phyloP scores from a whole-genome alignment of 345 rosid species.

The Ricinus communis region DNA sequence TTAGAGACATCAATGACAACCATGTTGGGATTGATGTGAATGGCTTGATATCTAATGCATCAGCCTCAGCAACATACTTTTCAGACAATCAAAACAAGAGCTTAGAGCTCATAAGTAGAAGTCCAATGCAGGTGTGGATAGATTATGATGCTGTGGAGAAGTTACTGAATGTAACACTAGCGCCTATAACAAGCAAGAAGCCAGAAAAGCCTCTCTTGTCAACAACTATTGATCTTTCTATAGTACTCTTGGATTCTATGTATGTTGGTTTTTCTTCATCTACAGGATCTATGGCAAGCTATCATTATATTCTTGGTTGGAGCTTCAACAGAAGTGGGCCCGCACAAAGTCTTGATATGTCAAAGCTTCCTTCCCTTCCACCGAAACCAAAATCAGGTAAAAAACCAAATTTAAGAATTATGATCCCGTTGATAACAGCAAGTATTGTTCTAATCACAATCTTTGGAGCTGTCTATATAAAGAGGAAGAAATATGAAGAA shows the following conservation, averaged over 20 bases:
- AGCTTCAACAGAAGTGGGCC: not conserved
- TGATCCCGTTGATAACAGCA: not conserved
- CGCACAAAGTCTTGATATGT: not conserved
- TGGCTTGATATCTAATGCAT: not conserved
- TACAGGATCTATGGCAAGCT: not conserved
- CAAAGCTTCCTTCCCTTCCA: not conserved
- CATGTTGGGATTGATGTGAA: slow-evolving; percentile 21
- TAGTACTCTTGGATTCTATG: not conserved
- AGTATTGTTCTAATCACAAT: not conserved
- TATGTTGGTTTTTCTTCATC: not conserved
- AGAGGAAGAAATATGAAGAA: not conserved
- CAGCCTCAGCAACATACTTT: slow-evolving; percentile 12
- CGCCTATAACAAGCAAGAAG: not conserved
- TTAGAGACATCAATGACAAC: slow-evolving; percentile 9
- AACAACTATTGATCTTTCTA: not conserved
- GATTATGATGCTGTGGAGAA: slow-evolving; percentile 3
- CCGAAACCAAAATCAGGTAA: not conserved
- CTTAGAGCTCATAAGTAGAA: slow-evolving; percentile 1
- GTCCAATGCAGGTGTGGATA: slow-evolving; percentile 17
- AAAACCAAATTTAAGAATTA: not conserved
- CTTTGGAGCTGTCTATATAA: not conserved
- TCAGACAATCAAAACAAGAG: not conserved
- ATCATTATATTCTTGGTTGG: slow-evolving; percentile 1
- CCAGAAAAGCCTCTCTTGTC: not conserved
- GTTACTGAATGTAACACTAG: not conserved